Base-by-base conservation (phyloP, 495 filamentous ascomycete genomes). In the Podospora conica region DNA sequence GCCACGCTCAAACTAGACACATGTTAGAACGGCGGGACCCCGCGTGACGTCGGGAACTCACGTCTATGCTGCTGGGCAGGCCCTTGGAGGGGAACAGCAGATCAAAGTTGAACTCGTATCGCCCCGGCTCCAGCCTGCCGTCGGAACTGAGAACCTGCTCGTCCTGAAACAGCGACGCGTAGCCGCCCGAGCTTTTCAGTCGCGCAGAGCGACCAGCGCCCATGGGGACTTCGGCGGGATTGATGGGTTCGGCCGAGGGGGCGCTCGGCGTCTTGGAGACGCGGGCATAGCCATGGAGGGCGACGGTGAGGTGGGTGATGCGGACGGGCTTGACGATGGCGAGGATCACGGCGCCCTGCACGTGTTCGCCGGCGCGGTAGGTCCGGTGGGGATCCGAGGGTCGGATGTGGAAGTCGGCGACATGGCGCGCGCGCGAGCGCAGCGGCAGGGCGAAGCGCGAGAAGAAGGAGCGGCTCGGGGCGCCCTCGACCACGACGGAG, bases 91-190 rank as follows among this genome's bases (percentile, higher is more conserved):
- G 92, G 59, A 86, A 85, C 31, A 88, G 81, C 73, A 97, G 84
- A 73, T 96, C 91, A 66, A 97, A 98, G 57, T 91, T 87, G 76
- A 98, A 98, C 71, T 95, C 90, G 73, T 96, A 98, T 59, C 90
- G 83, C 12, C 92, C 91, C 60, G 90, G 84, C 63, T 92, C 90
- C 27, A 98, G 82, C 69, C 90, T 86, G 5, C 95, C 93, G 64
- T 97, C 93, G 23, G 93, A 94, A 72, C 93, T 97, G 48, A 98
- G 83, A 18, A 94, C 88, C 64, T 89, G 82, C 74, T 98, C 92
- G 72, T 98, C 93, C 76, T 94, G 90, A 70, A 97, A 98, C 54
- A 98, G 78, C 8, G 88, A 91, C 11, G 89, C 89, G 71, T 91
- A 85, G 24, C 93, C 93, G 80, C 89, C 90, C 73, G 87, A 83